Base-by-base conservation (phyloP, 345 rosid species). In the Brassica cretica region DNA sequence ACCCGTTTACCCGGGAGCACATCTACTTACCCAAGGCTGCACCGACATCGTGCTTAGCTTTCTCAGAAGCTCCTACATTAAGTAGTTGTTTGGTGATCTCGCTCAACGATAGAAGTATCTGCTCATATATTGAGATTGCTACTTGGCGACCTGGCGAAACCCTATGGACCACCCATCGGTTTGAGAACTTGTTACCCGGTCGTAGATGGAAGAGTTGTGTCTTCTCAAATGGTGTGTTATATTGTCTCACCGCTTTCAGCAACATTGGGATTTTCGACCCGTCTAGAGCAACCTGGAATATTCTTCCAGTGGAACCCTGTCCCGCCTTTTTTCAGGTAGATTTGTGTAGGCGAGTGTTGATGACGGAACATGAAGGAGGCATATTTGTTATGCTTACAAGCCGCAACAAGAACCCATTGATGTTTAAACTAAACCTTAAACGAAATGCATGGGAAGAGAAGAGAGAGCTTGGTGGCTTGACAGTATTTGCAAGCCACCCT, bases 11-110 rank as follows among this genome's bases (percentile, higher is more conserved):
- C 6, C 19, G 4, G 14, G 33, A 70, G 8, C 12, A 25, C 14
- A 19, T 70, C 19, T 35, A 33, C 74, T 56, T 70, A 70, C 53
- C 74, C 8, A 0, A 56, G 11, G 0, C 5, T 18, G 5, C 12
- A 56, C 7, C 12, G 5, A 18, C 0, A 1, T 12, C 44, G 19
- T 12, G 19, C 51, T 19, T 56, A 33, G 12, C 74, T 33, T 70
- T 70, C 64, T 11, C 64, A 32, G 65, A 51, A 1, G 51, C 74
- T 70, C 74, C 74, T 58, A 70, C 74, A 56, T 70, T 65, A 32
- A 19, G 8, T 56, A 70, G 21, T 19, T 56, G 74, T 70, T 21
- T 58, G 16, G 73, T 69, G 6, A 16, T 69, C 46, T 53, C 62
- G 0, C 21, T 30, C 5, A 53, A 1, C 62, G 61, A 56, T 56